Base-by-base conservation (phyloP, 148 eudicot species). In the Rhododendron kiyosumense region DNA sequence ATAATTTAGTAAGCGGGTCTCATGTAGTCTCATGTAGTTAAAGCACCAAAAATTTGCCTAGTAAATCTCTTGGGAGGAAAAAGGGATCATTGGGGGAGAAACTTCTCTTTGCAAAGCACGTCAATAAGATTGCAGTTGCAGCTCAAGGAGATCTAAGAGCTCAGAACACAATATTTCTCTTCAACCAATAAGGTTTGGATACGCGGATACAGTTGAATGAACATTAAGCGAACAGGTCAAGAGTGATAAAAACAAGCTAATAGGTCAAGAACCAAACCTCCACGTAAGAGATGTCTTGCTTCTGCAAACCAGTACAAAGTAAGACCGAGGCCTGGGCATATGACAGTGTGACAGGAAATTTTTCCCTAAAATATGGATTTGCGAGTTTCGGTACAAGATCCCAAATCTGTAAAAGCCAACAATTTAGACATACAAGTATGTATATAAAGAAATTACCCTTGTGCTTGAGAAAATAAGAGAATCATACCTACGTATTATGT, bases 221-320 rank as follows among this genome's bases (percentile, higher is more conserved):
- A 43, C 82, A 83, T 13, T 2, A 52, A 17, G 48, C 49, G 84
- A 82, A 57, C 5, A 81, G 80, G 84, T 46, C 13, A 79, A 76
- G 48, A 84, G 73, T 26, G 14, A 26, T 7, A 67, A n/a, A n/a
- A 26, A 67, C 11, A 26, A n/a, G 15, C 32, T 11, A n/a, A 67
- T 6, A 81, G 52, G 82, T 52, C 18, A 76, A 76, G 52, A 84
- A 88, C 81, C 81, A 81, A 84, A 96, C 99, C 98, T 94, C 95
- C 38, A 91, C 84, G 85, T 88, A 87, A 85, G 98, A 91, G 85
- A 95, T 48, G 81, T 95, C 87, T 73, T 91, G 92, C 38, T 81
- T 82, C 90, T 97, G 99, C 93, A 97, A 93, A 85, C 98, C 98
- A 84, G 90, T 89, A 89, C 97, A 93, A 85, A 97, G 96, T 89